Conservation (phyloP, 306 rosid species). For the Prunus padus region DNA sequence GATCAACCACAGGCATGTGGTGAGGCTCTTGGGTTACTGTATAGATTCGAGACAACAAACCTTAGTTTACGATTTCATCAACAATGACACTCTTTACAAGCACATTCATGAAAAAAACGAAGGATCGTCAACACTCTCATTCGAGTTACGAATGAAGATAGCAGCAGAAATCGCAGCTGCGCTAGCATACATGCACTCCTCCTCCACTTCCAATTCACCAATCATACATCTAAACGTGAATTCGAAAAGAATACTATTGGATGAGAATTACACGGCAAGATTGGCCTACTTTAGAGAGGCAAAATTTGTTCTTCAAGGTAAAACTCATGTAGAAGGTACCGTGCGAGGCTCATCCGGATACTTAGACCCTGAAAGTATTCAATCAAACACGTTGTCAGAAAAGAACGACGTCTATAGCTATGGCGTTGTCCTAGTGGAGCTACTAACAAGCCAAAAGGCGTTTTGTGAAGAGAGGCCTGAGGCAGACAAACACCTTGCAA, state of each 20-base stretch:
- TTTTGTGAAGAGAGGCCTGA: not conserved
- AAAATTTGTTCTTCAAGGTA: not conserved
- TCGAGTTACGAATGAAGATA: constrained; percentile 17
- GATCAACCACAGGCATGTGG: constrained; percentile 20
- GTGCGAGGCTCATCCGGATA: not conserved
- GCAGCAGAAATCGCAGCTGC: constrained; percentile 18
- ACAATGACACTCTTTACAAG: constrained; percentile 9
- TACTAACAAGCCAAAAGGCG: not conserved
- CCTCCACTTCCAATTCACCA: not conserved
- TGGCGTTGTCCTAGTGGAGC: not conserved
- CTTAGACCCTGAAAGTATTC: not conserved
- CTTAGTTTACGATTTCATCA: constrained; percentile 14
- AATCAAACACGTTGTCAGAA: not conserved
- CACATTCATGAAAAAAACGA: not conserved
- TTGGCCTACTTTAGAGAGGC: not conserved
- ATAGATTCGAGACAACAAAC: not conserved
- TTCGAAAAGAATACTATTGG: not conserved
- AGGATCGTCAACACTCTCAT: constrained; percentile 5
- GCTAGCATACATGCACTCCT: constrained; percentile 12
- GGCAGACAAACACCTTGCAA: not conserved
- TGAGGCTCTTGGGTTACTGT: constrained; percentile 10
- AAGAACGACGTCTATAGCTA: not conserved
- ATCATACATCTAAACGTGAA: not conserved
- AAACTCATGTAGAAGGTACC: not conserved
- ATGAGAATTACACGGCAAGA: not conserved